phyloP scores from a whole-genome alignment of 805 yeast species.

The Brettanomyces custersianus region DNA sequence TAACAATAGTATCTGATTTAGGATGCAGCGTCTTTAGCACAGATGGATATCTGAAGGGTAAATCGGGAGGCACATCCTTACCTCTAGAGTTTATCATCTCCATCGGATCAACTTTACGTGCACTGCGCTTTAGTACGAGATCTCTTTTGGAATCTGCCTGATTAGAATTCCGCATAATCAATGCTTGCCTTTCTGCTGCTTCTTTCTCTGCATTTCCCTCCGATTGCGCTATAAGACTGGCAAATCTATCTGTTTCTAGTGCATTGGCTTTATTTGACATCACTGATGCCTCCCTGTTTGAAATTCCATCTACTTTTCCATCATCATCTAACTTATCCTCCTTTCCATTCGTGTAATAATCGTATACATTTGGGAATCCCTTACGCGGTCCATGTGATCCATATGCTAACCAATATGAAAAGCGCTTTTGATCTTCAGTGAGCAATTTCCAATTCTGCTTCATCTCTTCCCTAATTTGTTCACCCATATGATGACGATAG shows the following conservation, averaged over 20 bases:
- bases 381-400: conserved; percentile 69
- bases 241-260: not conserved
- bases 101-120: conserved; percentile 4
- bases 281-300: not conserved
- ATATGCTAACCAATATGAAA: conserved; percentile 54
- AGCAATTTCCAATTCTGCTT: conserved; percentile 50
- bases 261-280: not conserved
- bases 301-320: not conserved
- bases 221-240: conserved; percentile 1
- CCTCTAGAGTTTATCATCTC: conserved; percentile 8
- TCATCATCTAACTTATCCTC: conserved; percentile 1
- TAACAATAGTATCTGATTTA: conserved; percentile 19
- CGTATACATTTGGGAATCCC: conserved; percentile 38
- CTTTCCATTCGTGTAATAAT: conserved; percentile 14
- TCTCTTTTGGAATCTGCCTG: not conserved
- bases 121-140: not conserved
- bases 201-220: not conserved
- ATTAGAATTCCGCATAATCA: not conserved
- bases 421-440: conserved; percentile 39
- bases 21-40: conserved; percentile 22
- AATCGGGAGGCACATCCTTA: conserved; percentile 40
- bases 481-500: conserved; percentile 49
- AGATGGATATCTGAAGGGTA: conserved; percentile 45
- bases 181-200: conserved; percentile 1
- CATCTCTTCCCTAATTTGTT: conserved; percentile 34